Conservation (phyloP, 2,329 filamentous ascomycete species). For the Ophiostoma perfectum region DNA sequence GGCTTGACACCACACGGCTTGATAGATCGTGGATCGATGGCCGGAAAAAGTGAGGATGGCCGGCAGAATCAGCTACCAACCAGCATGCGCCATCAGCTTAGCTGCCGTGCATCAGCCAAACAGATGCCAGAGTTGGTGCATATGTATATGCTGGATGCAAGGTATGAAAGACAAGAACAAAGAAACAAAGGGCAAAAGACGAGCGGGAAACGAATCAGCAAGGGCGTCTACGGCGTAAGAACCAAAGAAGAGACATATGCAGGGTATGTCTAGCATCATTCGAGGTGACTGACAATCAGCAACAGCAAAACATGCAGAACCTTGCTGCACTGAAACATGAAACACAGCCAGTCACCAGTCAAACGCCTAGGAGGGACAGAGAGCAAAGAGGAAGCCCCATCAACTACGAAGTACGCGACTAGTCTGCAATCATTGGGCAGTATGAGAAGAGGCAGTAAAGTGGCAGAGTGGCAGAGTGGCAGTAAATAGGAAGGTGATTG, state of each 20-base stretch:
- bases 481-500: background rate
- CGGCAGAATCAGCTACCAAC: too few relatives aligned
- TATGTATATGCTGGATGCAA: background rate
- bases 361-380: background rate
- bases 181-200: background rate
- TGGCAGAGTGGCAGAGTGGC: background rate
- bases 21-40: background rate
- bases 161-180: background rate
- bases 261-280: background rate
- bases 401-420: too few relatives aligned
- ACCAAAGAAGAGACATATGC: background rate
- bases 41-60: too few relatives aligned
- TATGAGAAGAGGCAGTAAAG: background rate
- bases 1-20: background rate
- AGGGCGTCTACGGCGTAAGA: background rate
- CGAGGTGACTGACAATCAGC: background rate
- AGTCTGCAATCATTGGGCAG: background rate
- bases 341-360: background rate
- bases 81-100: too few relatives aligned
- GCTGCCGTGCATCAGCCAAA: background rate
- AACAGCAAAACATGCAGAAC: conserved; percentile 1
- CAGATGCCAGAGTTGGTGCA: background rate
- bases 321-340: conserved; percentile 7
- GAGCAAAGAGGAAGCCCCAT: background rate
- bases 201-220: background rate